Conservation (phyloP, 768 basidiomycete genomes). For the Nidula microcarpa region DNA sequence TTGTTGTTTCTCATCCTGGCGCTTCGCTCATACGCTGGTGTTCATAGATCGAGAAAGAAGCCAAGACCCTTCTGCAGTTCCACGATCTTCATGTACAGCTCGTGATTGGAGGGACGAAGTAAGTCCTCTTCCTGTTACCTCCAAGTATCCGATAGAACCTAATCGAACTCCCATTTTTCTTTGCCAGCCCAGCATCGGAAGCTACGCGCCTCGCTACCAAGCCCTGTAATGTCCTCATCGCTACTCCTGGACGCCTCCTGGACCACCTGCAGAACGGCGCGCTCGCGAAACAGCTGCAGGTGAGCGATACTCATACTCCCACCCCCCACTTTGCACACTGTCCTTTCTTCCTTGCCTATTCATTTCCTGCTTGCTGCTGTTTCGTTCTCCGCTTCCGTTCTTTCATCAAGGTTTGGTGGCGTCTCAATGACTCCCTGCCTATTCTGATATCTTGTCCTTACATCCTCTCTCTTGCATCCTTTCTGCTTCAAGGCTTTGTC, state of each 20-base stretch:
- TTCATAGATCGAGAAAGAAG: constrained; percentile 56
- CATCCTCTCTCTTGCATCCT: too few relatives aligned
- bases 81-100: constrained; percentile 40
- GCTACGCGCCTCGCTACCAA: constrained; percentile 15
- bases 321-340: constrained; percentile 77
- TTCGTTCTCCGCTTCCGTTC: constrained; percentile 39
- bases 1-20: too few relatives aligned
- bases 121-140: constrained; percentile 7
- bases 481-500: too few relatives aligned
- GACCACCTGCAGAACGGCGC: constrained; percentile 47
- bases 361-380: constrained; percentile 71
- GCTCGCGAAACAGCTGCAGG: constrained; percentile 28
- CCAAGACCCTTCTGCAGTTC: constrained; percentile 37
- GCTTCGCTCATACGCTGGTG: too few relatives aligned
- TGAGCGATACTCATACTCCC: constrained; percentile 44
- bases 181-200: constrained; percentile 8
- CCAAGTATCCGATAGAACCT: neutral
- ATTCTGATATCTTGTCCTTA: too few relatives aligned
- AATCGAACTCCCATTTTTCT: neutral
- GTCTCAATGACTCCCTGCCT: too few relatives aligned
- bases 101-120: constrained; percentile 58
- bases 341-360: constrained; percentile 71
- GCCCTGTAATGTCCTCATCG: constrained; percentile 56
- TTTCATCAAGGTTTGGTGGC: too few relatives aligned
- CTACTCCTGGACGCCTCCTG: constrained; percentile 73